Base-by-base conservation (phyloP, 768 basidiomycete genomes). In the Hypholoma fasciculare region DNA sequence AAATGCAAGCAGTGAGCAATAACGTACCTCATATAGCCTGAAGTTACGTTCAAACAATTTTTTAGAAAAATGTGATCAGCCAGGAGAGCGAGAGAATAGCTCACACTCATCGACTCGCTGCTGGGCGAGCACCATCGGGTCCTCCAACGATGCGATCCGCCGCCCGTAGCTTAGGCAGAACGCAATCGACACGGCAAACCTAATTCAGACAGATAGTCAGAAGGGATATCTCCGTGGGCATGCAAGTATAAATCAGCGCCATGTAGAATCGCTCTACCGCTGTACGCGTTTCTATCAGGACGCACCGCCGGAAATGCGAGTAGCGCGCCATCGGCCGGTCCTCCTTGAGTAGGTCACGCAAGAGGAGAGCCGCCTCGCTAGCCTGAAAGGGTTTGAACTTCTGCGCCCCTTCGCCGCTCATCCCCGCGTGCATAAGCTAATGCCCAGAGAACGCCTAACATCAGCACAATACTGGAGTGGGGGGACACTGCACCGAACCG, bases 381-480 rank as follows among this genome's bases (percentile, higher is more conserved):
- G 61, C 60, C 40, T 71, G 70, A 12, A 71, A 44, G 4, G 60
- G 17, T 49, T 67, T 69, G 37, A 68, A 71, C 11, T 56, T 56
- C 7, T 63, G 61, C 5, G 67, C 62, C 14, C 66, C 67, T 44
- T 71, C 68, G 5, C 68, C 60, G 11, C 67, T 57, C 59, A 71
- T 60, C 9, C 67, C 65, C 0, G 64, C 65, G 54, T 67, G 66
- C 66, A 71, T 69, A 7, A 71, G 59, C 68, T 69, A 38, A 3
- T 26, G 52, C 36, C 56, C 4, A 17, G 36, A 27, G 7, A 27
- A 60, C 39, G 19, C 4, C 4, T 57, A 51, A 57, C 16, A 39
- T 56, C 20, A 42, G 56, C 8, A 44, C 17, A n/a, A 16, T 20
- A 14, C 39, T n/a, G 23, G 1, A 19, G 7, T 47, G 2, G 17